Percentiles rank a stretch among this genome's conserved stretches.
phyloP scores from a whole-genome alignment of 345 rosid species.

The Heritiera fomes region DNA sequence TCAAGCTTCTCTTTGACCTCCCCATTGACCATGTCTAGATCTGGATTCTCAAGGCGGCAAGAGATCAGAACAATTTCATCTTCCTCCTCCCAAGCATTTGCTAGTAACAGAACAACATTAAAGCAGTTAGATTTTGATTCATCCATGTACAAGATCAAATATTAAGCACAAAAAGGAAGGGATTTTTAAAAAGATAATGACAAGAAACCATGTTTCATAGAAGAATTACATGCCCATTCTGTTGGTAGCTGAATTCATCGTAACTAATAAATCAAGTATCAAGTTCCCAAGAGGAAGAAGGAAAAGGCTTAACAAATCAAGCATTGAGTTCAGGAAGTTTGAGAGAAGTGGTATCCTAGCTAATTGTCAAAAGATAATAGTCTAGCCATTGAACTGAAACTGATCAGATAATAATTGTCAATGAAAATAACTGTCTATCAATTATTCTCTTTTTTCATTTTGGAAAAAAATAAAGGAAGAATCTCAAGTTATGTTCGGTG shows the following conservation, averaged over 20 bases:
- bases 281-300: not conserved
- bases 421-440: not conserved
- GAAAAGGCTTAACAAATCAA: not conserved
- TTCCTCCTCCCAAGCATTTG: constrained; percentile 99
- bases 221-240: not conserved
- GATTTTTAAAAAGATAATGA: not conserved
- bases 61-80: constrained; percentile 87
- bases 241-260: not conserved
- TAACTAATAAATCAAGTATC: not conserved
- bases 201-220: not conserved
- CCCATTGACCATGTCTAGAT: constrained; percentile 81
- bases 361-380: constrained; percentile 4
- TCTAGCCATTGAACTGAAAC: not conserved
- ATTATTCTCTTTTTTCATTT: not conserved
- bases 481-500: not conserved
- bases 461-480: not conserved
- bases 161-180: no score
- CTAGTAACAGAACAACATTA: constrained; percentile 39
- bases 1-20: constrained; percentile 69
- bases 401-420: not conserved
- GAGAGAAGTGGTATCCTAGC: not conserved
- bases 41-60: constrained; percentile 78
- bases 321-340: not conserved
- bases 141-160: constrained; percentile 10
- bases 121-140: constrained; percentile 18